These are phyloP conservation scores for Dactylonectria macrodidyma DNA, from an alignment of 2,329 filamentous ascomycete genomes.

Conservation along the genomic window DNA sequence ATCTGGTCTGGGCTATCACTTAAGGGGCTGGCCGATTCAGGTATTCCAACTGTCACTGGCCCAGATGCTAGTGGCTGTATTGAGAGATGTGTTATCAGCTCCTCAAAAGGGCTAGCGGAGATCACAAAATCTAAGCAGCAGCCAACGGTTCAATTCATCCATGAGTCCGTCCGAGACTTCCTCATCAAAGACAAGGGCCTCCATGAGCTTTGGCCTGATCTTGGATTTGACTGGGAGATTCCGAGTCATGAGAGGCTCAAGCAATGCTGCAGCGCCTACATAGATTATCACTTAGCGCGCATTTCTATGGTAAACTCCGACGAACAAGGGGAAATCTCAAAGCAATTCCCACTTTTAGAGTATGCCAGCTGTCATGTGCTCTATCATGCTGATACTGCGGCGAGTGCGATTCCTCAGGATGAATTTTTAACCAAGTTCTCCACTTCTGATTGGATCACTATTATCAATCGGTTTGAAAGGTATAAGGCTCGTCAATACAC, in stretches of 20 bases:
- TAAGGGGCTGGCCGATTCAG: constrained; percentile 43
- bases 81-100: constrained; percentile 54
- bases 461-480: constrained; percentile 51
- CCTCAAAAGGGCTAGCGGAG: constrained; percentile 66
- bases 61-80: constrained; percentile 1
- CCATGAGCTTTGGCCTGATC: constrained; percentile 50
- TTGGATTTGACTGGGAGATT: constrained; percentile 49
- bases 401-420: constrained; percentile 44
- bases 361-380: constrained; percentile 60
- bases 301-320: not conserved
- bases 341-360: constrained; percentile 60
- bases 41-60: constrained; percentile 40
- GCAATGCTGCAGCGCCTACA: constrained; percentile 58
- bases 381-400: constrained; percentile 57
- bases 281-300: constrained; percentile 40
- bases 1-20: constrained; percentile 47
- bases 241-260: constrained; percentile 61
- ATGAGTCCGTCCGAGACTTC: constrained; percentile 65
- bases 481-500: constrained; percentile 45
- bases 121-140: constrained; percentile 49
- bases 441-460: constrained; percentile 47
- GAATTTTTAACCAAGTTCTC: constrained; percentile 51
- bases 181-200: constrained; percentile 56
- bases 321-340: not conserved
- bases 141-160: constrained; percentile 65